phyloP scores from a whole-genome alignment of 108 stramenopile species.

The Pseudonitzschia multiseries region DNA sequence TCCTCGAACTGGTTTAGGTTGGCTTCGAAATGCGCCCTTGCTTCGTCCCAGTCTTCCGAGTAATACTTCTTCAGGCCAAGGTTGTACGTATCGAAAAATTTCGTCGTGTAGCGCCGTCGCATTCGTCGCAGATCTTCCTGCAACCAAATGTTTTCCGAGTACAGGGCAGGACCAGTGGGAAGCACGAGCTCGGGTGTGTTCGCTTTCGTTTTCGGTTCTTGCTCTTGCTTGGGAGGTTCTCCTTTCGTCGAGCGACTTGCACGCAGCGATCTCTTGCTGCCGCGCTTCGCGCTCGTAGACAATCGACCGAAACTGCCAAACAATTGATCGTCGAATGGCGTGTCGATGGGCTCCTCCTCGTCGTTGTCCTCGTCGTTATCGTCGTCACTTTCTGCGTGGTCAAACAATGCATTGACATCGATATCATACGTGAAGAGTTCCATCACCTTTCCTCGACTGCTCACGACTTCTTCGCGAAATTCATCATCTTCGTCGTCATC shows the following conservation, averaged over 20 bases:
- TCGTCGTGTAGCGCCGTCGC: conserved; percentile 58
- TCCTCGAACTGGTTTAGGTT: conserved; percentile 67
- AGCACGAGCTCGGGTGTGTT: conserved; percentile 44
- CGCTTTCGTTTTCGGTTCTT: not conserved
- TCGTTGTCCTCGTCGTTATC: too few relatives aligned
- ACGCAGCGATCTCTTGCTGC: too few relatives aligned
- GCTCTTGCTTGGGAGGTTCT: too few relatives aligned
- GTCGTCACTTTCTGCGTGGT: conserved; percentile 14
- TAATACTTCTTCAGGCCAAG: conserved; percentile 70
- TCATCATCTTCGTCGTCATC: conserved; percentile 37
- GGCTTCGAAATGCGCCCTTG: conserved; percentile 55
- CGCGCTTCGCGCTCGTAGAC: too few relatives aligned
- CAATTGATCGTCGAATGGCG: too few relatives aligned
- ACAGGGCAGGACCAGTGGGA: conserved; percentile 57
- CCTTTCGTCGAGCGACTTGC: too few relatives aligned
- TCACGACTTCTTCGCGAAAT: conserved; percentile 28
- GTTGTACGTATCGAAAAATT: conserved; percentile 71
- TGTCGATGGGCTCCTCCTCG: too few relatives aligned
- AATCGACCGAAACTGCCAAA: not conserved
- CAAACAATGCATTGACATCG: conserved; percentile 76
- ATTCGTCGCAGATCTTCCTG: conserved; percentile 66
- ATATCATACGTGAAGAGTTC: conserved; percentile 82
- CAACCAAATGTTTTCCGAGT: conserved; percentile 64
- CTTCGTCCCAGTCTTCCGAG: conserved; percentile 65
- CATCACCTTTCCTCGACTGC: conserved; percentile 51